These are phyloP conservation scores for Mortierella sp. DNA, from an alignment of 371 early-diverging fungal genomes.

Conservation along the genomic window DNA sequence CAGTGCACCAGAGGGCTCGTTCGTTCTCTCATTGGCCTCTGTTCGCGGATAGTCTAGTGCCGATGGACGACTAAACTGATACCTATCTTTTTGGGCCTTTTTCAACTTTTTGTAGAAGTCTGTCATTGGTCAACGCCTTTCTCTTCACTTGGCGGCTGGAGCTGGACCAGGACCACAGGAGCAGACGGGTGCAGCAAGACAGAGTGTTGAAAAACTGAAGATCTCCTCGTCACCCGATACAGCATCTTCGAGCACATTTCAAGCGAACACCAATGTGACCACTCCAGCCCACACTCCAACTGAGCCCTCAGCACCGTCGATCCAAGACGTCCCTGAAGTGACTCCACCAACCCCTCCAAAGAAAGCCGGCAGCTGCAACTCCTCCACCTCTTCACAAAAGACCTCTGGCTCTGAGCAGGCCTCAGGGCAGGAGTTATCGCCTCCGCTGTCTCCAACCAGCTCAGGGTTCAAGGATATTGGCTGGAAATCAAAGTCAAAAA, in stretches of 20 bases:
- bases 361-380: not conserved
- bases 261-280: not conserved
- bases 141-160: constrained; percentile 32
- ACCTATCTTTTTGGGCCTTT: too few relatives aligned
- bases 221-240: constrained; percentile 14
- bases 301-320: not conserved
- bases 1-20: too few relatives aligned
- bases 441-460: constrained; percentile 31
- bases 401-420: constrained; percentile 6
- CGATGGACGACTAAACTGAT: too few relatives aligned
- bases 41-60: too few relatives aligned
- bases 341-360: constrained; percentile 6
- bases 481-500: constrained; percentile 22
- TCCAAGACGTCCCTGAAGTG: not conserved
- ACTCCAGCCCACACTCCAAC: constrained; percentile 15
- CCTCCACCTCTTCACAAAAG: constrained; percentile 14
- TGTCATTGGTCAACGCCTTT: constrained; percentile 51
- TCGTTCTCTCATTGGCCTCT: too few relatives aligned
- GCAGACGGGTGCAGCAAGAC: constrained; percentile 3
- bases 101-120: constrained; percentile 32
- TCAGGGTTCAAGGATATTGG: constrained; percentile 22
- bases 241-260: not conserved
- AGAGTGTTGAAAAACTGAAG: constrained; percentile 19
- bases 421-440: constrained; percentile 24
- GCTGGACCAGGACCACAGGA: constrained; percentile 18